Conservation (phyloP, 1,284 basidiomycete species). For the Trichosporon coremiiforme region DNA sequence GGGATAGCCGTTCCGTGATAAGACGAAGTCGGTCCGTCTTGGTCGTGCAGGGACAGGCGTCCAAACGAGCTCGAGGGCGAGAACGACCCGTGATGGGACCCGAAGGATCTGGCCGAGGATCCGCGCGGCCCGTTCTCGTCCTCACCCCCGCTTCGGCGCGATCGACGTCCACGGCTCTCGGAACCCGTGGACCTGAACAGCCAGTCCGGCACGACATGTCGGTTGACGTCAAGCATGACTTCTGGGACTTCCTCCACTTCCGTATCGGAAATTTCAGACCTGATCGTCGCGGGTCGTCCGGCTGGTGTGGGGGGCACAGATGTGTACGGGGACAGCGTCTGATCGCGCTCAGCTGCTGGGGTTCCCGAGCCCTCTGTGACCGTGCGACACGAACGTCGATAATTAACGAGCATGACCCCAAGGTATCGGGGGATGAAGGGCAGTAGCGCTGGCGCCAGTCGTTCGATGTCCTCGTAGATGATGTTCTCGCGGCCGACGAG, state of each 20-base stretch:
- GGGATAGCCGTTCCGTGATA: constrained; percentile 35
- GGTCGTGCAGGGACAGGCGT: constrained; percentile 33
- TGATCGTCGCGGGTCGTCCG: constrained; percentile 23
- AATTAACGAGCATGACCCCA: constrained; percentile 97
- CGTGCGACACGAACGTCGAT: constrained; percentile 62
- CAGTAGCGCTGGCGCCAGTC: constrained; percentile 84
- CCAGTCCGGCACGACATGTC: constrained; percentile 95
- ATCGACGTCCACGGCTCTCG: constrained; percentile 14
- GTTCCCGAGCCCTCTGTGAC: constrained; percentile 56
- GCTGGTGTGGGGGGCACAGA: constrained; percentile 44
- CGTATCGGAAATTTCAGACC: constrained; percentile 37
- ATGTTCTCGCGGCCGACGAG: constrained; percentile 94
- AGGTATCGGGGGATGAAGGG: constrained; percentile 95
- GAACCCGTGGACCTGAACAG: constrained; percentile 60
- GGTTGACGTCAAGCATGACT: constrained; percentile 87
- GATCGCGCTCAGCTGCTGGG: constrained; percentile 31
- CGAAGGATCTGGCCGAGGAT: constrained; percentile 20
- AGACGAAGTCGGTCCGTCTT: constrained; percentile 32
- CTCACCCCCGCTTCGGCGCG: constrained; percentile 14
- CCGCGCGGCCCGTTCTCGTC: constrained; percentile 23
- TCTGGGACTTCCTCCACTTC: constrained; percentile 67
- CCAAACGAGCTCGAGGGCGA: constrained; percentile 47
- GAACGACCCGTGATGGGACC: constrained; percentile 27
- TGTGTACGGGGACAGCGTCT: constrained; percentile 31
- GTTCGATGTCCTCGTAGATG: constrained; percentile 96